phyloP scores from a whole-genome alignment of 345 rosid species.

The Diplotaxis tenuifolia region DNA sequence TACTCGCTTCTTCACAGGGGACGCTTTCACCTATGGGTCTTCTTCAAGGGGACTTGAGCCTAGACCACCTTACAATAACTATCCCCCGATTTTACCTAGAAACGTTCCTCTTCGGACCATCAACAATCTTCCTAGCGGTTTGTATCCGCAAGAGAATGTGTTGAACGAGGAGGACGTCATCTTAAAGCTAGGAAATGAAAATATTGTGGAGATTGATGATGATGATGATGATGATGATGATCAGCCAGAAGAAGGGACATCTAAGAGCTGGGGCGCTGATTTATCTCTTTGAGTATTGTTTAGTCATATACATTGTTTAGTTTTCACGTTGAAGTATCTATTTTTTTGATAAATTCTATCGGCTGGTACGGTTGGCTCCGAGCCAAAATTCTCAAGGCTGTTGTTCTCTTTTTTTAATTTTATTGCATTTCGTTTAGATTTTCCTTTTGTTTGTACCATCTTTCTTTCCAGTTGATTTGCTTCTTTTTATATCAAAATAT shows the following conservation, averaged over 20 bases:
- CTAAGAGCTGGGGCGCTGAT: constrained; percentile 14
- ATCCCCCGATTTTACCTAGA: neutral
- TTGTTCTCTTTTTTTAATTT: no score
- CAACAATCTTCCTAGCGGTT: neutral
- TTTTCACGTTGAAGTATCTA: no score
- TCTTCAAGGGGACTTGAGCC: neutral
- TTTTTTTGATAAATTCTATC: no score
- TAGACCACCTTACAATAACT: neutral
- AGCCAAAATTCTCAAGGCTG: no score
- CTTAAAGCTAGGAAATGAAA: constrained; percentile 10
- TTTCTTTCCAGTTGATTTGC: neutral
- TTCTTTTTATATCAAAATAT: neutral
- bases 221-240: constrained; percentile 7
- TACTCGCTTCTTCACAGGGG: constrained; percentile 21
- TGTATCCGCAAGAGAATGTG: constrained; percentile 3
- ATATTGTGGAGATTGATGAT: constrained; percentile 22
- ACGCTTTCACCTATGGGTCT: neutral
- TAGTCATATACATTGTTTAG: neutral
- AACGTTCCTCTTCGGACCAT: constrained; percentile 8
- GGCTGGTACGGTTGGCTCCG: no score
- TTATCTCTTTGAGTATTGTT: constrained; percentile 26
- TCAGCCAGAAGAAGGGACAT: neutral
- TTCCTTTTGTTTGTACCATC: neutral
- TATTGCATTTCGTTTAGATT: neutral
- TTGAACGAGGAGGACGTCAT: constrained; percentile 22